Evolutionary conservation across 2,329 filamentous ascomycete species (phyloP), one percentile per base, ranked within the genome.

Genomic region (Hansfordia pulvinata): DNA sequence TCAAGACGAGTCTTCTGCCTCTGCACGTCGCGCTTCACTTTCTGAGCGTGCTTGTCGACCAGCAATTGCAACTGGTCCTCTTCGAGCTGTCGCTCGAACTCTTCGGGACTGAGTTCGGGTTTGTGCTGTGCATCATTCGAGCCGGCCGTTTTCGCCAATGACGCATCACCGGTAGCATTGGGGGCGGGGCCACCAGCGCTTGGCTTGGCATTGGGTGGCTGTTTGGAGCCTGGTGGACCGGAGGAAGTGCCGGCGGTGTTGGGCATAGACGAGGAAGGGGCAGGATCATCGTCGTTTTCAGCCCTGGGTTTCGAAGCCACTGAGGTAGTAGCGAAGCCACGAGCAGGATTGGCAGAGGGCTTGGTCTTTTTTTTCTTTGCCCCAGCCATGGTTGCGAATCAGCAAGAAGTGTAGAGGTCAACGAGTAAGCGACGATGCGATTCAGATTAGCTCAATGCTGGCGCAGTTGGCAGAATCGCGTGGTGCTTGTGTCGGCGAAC

Each of bases 311-410:
- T 93, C 14, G 84, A 92, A 22, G 85, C 83, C 32, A 93, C 69
- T 2, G 88, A 96, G 9, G 83, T 92, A 5, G 90, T 98, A 37
- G 88, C 84, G 56, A 94, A 93, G 11, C 86, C 90, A 51, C 90
- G 69, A 20, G 85, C 84, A 32, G 86, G 83, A 53, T 94, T 96
- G 17, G 77, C 71, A 15, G 72, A 70, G 29, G 80, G 67, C 68
- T 94, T 96, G 64, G 84, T 92, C 60, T 94, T 93, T 59, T 93
- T 93, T 54, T 83, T 80, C 45, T 63, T 75, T 32, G 58, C 54
- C 22, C 61, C 63, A 30, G 79, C 77, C 81, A 88, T 88, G 38
- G 35, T 43, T 37, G 19, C 10, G 21, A 28, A 27, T 23, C 12
- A 9, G 10, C 11, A 14, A 19, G 16, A 14, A 3, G 19, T 9